These are phyloP conservation scores for Madurella mycetomatis DNA, from an alignment of 2,329 filamentous ascomycete species.

Conservation along the genomic window DNA sequence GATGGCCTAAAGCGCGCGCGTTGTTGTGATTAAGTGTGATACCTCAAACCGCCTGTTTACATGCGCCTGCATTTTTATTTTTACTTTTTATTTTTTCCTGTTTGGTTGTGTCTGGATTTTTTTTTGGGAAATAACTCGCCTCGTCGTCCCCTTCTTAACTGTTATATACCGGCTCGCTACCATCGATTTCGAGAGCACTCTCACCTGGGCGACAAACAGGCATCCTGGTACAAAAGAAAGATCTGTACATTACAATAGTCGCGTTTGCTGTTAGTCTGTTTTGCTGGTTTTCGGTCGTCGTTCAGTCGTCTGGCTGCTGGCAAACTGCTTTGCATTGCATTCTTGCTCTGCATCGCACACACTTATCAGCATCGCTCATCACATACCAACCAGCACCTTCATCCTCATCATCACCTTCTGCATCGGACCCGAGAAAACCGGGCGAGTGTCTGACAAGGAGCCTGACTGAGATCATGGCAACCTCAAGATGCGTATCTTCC, in stretches of 20 bases:
- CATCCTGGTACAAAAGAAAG: conserved; percentile 40
- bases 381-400: conserved; percentile 30
- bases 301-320: conserved; percentile 37
- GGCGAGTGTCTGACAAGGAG: conserved; percentile 17
- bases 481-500: conserved; percentile 16
- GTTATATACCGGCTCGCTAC: conserved; percentile 33
- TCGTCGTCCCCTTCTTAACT: conserved; percentile 24
- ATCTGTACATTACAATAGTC: conserved; percentile 55
- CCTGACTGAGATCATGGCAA: conserved; percentile 17
- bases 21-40: conserved; percentile 36
- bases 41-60: conserved; percentile 27
- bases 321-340: conserved; percentile 31
- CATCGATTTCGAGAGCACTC: conserved; percentile 26
- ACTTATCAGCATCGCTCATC: conserved; percentile 35
- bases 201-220: conserved; percentile 35
- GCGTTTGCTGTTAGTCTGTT: conserved; percentile 39
- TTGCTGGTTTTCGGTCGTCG: conserved; percentile 40
- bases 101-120: conserved; percentile 25
- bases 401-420: conserved; percentile 21
- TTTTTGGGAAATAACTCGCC: conserved; percentile 27
- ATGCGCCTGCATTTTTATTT: conserved; percentile 24
- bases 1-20: conserved; percentile 60
- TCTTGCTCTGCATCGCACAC: conserved; percentile 17
- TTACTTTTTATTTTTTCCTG: conserved; percentile 24
- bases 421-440: conserved; percentile 7